Base-by-base conservation (phyloP, 2,329 filamentous ascomycete genomes). In the Fusarium solani-melongenae region DNA sequence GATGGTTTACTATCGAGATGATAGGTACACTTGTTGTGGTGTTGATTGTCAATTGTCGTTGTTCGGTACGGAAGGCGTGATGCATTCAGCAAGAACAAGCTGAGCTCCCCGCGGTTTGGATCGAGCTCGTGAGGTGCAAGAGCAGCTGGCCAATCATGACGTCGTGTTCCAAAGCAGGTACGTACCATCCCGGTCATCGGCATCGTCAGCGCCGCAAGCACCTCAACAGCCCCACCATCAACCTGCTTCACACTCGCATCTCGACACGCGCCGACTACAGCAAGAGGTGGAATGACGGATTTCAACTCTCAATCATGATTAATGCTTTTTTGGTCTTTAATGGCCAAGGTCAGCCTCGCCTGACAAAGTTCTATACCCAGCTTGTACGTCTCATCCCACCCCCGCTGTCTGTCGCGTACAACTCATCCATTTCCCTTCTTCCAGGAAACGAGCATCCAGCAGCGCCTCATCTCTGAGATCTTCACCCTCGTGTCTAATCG, bases 281-380 rank as follows among this genome's bases (percentile, higher is more conserved):
- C 34, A 36, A 60, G 49, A 33, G n/a, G 57, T 59, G 60, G 62
- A 58, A 80, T 77, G 78, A 75, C 56, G 69, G 72, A 62, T 9
- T 27, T 68, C 62, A 38, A 3, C 70, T 33, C 67, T 66, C 69
- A 61, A 85, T 76, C 76, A 99, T 99, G 96, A 98, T 99, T 84
- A 99, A 98, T 88, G 96, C 97, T 34, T 96, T 99, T 71, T 88
- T 99, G 75, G 96, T 99, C 82, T 99, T 99, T 88, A 99, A 99
- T 81, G 98, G 98, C 86, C 94, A 96, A 78, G 96, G 96, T 73
- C 96, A 99, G 84, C 96, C 96, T 39, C 93, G 96, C 64, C 89
- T 99, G 82, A 98, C 96, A 78, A 98, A 98, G 80, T 99, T 99
- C 88, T 99, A 99, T 83, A 98, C 96, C 2, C 96, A 98, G 82